Conservation (phyloP, 208 protist genomes). For the Leishmania tarentolae region DNA sequence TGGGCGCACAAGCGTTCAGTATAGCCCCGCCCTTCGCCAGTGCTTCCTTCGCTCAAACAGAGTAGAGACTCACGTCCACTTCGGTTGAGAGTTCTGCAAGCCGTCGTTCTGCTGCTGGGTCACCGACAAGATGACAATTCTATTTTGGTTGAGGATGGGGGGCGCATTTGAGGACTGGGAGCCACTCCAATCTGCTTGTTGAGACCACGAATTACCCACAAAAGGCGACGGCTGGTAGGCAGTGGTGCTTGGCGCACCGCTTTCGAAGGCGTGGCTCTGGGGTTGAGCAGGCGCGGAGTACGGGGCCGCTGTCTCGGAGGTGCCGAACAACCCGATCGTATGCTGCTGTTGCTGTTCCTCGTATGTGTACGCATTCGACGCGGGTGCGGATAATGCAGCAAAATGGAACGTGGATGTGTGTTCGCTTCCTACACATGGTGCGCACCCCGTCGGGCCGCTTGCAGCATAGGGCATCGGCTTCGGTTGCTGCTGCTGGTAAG, state of each 20-base stretch:
- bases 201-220: neutral
- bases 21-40: neutral
- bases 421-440: neutral
- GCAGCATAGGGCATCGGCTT: neutral
- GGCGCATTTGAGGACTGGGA: conserved; percentile 1
- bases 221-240: conserved; percentile 1
- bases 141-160: conserved; percentile 8
- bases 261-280: neutral
- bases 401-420: neutral
- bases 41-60: too few relatives aligned
- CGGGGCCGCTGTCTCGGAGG: neutral
- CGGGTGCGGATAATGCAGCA: neutral
- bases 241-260: neutral
- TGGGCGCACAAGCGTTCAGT: neutral
- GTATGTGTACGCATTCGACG: neutral
- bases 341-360: conserved; percentile 20
- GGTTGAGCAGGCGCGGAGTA: neutral
- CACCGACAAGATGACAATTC: conserved; percentile 16
- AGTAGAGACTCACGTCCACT: neutral
- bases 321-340: neutral
- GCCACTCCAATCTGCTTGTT: neutral
- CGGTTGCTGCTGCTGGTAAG: conserved; percentile 1
- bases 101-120: neutral
- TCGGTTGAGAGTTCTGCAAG: neutral
- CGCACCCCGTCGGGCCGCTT: neutral